These are phyloP conservation scores for Bertia moriformis DNA, from an alignment of 2,329 filamentous ascomycete genomes.

Conservation along the genomic window DNA sequence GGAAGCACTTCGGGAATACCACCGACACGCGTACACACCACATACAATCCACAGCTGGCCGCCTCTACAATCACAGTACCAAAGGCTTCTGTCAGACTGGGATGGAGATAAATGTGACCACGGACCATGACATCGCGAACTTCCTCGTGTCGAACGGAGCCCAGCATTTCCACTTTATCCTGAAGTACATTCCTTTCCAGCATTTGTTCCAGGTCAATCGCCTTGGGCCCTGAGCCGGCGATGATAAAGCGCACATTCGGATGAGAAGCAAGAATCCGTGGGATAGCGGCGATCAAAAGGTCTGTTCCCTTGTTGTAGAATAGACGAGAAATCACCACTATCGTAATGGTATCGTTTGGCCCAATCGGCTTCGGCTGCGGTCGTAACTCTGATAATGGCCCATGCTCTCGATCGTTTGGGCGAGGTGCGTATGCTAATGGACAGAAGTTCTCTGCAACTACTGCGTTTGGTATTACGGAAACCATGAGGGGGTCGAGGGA, in stretches of 20 bases:
- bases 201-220: conserved; percentile 96
- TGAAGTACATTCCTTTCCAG: conserved; percentile 88
- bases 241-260: conserved; percentile 95
- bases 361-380: conserved; percentile 41
- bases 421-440: conserved; percentile 23
- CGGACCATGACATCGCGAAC: conserved; percentile 95
- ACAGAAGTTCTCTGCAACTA: conserved; percentile 90
- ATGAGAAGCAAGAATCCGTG: conserved; percentile 75
- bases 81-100: conserved; percentile 88
- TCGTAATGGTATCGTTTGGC: conserved; percentile 77
- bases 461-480: conserved; percentile 91
- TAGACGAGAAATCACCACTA: conserved; percentile 89
- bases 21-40: conserved; percentile 90
- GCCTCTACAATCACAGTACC: conserved; percentile 97
- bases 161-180: conserved; percentile 83
- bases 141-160: conserved; percentile 85
- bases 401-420: background rate
- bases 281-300: conserved; percentile 87
- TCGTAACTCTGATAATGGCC: conserved; percentile 23
- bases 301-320: conserved; percentile 99
- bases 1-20: conserved; percentile 94
- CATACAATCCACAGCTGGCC: conserved; percentile 85
- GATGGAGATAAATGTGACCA: conserved; percentile 91
- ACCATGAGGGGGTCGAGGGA: conserved; percentile 94
- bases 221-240: conserved; percentile 86